Evolutionary conservation across 352 stramenopile species (phyloP), one percentile per base, ranked within the genome.

Genomic region (Pythium graminicola): DNA sequence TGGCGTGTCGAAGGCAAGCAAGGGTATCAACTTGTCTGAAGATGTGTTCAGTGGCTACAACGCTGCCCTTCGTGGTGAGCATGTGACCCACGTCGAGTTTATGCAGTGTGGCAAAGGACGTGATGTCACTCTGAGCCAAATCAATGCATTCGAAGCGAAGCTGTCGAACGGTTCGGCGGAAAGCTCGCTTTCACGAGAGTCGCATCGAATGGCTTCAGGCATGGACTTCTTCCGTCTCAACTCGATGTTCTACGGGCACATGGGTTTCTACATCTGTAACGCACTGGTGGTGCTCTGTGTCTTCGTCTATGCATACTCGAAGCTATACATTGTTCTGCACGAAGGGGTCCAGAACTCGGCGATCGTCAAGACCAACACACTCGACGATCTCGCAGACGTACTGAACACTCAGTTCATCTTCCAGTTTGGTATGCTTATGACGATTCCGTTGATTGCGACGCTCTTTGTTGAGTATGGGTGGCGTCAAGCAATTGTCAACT

Each of bases 221-320:
- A 89, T 95, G 81, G 82, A 93, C 50, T 95, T 95, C 26, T 95
- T 93, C 69, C 82, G 85, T 3, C 58, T 95, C 23, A 92, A 95
- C 62, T 90, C 85, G 39, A 90, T 90, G 76, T 94, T 91, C 56
- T 94, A 94, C 64, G 77, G 79, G 3, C 80, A 94, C 67, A 90
- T 92, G 78, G 83, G 83, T 13, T 94, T 89, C 50, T 94, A 94
- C 71, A 89, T 94, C 23, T 89, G 75, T 58, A 89, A 92, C 50
- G 77, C 79, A 13, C 39, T 94, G 33, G 79, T 81, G 3, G 78
- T 94, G 42, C 49, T 92, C 8, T 89, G 79, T 67, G 80, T 91
- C 16, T 94, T 89, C 46, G 67, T 73, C 2, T 94, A 91, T 50
- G 64, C 71, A 9, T 94, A 94, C 65, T 69, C 70, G 19, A 94